Evolutionary conservation across 495 filamentous ascomycete species (phyloP).

Genomic region (Xylaria nigripes): DNA sequence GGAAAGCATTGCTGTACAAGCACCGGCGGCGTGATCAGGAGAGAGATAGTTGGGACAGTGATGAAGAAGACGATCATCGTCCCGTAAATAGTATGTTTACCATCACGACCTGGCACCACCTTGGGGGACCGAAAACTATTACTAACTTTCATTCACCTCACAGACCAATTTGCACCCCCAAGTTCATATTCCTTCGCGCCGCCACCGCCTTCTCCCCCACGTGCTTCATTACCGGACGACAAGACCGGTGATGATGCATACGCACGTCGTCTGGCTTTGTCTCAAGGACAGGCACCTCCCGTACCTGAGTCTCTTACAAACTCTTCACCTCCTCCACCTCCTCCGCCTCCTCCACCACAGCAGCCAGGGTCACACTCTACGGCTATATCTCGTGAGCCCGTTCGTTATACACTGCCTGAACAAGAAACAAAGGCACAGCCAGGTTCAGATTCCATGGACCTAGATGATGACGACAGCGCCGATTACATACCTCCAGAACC

Average conservation of each 20-base stretch:
- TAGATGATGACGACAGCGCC: constrained; percentile 34
- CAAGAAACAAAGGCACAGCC: constrained; percentile 38
- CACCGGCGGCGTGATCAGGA: constrained; percentile 51
- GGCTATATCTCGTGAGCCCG: constrained; percentile 77
- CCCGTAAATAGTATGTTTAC: constrained; percentile 42
- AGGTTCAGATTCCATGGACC: constrained; percentile 40
- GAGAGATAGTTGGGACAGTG: constrained; percentile 46
- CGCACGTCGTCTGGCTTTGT: constrained; percentile 51
- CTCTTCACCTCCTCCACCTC: constrained; percentile 43
- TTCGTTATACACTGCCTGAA: constrained; percentile 64
- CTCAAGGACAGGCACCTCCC: constrained; percentile 34
- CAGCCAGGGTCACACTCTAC: constrained; percentile 28
- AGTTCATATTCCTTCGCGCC: constrained; percentile 62
- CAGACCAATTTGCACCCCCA: constrained; percentile 68
- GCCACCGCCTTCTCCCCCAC: constrained; percentile 47
- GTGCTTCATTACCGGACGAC: constrained; percentile 42
- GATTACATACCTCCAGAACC: constrained; percentile 38
- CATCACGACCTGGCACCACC: not conserved
- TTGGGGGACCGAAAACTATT: not conserved
- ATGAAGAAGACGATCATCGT: constrained; percentile 43
- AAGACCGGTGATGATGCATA: constrained; percentile 66
- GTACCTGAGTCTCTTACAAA: constrained; percentile 29
- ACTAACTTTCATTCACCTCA: constrained; percentile 19
- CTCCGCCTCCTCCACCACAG: constrained; percentile 7
- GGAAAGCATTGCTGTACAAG: constrained; percentile 78